Evolutionary conservation across 768 basidiomycete species (phyloP).

Genomic region (Termitomyces sp.): DNA sequence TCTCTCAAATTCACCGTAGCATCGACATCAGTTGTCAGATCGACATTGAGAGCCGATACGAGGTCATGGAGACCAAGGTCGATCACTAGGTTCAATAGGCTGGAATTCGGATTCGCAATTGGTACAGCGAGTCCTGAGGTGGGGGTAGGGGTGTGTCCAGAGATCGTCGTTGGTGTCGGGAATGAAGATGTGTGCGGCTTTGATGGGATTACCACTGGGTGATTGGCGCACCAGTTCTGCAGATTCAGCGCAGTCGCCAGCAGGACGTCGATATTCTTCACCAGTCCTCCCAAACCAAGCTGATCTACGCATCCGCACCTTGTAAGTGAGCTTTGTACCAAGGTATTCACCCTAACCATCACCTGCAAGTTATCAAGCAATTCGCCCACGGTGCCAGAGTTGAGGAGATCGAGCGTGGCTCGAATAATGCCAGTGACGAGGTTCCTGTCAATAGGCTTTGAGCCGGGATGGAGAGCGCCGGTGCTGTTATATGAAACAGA

Average conservation of each 20-base stretch:
- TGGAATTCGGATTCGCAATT: not conserved
- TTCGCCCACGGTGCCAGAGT: constrained; percentile 2
- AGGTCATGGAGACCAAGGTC: constrained; percentile 11
- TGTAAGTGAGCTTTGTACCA: constrained; percentile 3
- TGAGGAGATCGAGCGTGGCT: constrained; percentile 8
- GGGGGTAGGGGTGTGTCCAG: not conserved
- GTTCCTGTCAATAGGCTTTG: constrained; percentile 1
- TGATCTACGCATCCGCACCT: constrained; percentile 8
- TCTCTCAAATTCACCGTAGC: constrained; percentile 4
- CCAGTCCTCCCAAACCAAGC: constrained; percentile 5
- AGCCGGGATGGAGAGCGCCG: not conserved
- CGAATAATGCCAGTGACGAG: constrained; percentile 11
- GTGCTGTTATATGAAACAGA: not conserved
- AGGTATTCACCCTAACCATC: not conserved
- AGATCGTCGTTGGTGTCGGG: not conserved
- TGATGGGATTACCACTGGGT: constrained; percentile 4
- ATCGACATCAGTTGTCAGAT: constrained; percentile 1
- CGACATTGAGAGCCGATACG: constrained; percentile 3
- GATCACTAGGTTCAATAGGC: not conserved
- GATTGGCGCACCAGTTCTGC: constrained; percentile 9
- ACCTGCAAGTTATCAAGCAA: constrained; percentile 8
- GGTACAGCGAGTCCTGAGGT: not conserved
- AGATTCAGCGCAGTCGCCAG: constrained; percentile 2
- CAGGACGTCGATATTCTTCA: constrained; percentile 5
- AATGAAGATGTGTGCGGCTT: not conserved